A percentile compares a stretch with the other conserved stretches of the same genome.
Evolutionary conservation across 2,329 filamentous ascomycete genomes (phyloP).

Genomic region (Aspergillus ochraceoroseus): DNA sequence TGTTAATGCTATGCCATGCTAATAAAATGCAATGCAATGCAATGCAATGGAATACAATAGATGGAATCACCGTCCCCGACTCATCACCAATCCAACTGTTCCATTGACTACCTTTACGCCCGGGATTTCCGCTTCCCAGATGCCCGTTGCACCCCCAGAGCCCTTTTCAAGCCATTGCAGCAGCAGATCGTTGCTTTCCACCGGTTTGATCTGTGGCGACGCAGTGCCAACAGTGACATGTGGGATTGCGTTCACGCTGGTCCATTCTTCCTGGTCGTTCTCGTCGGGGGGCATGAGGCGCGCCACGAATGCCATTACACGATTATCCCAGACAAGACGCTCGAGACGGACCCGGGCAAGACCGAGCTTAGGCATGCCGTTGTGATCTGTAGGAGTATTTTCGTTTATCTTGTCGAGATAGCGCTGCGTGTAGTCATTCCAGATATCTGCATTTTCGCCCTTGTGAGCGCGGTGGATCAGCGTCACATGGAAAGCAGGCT

Average conservation of each 20-base stretch:
- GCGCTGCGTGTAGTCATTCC: slow-evolving; percentile 65
- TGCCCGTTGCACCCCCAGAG: slow-evolving; percentile 47
- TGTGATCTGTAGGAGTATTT: slow-evolving; percentile 24
- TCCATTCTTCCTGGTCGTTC: slow-evolving; percentile 52
- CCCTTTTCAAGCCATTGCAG: slow-evolving; percentile 65
- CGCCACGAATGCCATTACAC: slow-evolving; percentile 88
- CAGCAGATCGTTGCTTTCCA: slow-evolving; percentile 86
- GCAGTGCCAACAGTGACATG: slow-evolving; percentile 89
- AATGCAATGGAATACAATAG: not conserved
- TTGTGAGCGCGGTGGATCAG: slow-evolving; percentile 73
- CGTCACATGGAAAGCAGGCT: slow-evolving; percentile 87
- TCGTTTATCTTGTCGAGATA: slow-evolving; percentile 43
- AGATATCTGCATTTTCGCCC: slow-evolving; percentile 61
- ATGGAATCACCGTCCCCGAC: slow-evolving; percentile 16
- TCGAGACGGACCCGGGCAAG: slow-evolving; percentile 52
- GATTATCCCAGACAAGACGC: slow-evolving; percentile 72
- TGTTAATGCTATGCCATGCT: too few relatives aligned
- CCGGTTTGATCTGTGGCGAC: slow-evolving; percentile 71
- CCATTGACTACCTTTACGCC: slow-evolving; percentile 55
- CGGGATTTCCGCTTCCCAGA: slow-evolving; percentile 52
- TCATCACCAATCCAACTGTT: slow-evolving; percentile 50
- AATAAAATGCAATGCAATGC: slow-evolving; percentile 2
- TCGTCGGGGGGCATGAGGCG: slow-evolving; percentile 50
- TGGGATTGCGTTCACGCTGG: slow-evolving; percentile 70
- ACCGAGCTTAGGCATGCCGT: slow-evolving; percentile 33